Evolutionary conservation across 2,329 filamentous ascomycete genomes (phyloP).

Genomic region (Penicillium oxalicum): DNA sequence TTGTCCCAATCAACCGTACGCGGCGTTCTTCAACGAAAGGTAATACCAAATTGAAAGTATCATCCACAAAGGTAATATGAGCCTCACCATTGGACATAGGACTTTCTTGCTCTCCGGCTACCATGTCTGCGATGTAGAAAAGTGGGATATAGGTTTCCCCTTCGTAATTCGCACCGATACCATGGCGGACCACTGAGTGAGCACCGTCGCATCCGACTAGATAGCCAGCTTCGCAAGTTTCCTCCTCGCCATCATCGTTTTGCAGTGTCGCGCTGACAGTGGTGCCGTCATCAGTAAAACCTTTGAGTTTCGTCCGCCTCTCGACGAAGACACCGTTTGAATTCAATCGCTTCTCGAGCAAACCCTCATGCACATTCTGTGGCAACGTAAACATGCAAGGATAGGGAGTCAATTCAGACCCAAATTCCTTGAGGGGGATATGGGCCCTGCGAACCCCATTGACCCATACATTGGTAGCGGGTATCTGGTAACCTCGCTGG

Average conservation of each 20-base stretch:
- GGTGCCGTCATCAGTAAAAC: conserved; percentile 19
- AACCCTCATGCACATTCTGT: conserved; percentile 26
- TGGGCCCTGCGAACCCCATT: conserved; percentile 17
- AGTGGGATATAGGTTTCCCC: conserved; percentile 41
- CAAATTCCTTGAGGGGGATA: conserved; percentile 22
- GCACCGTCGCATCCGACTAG: conserved; percentile 51
- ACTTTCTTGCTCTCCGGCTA: conserved; percentile 21
- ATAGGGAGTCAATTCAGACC: conserved; percentile 25
- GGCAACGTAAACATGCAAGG: conserved; percentile 25
- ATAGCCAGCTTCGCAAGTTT: conserved; percentile 35
- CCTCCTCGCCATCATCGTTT: conserved; percentile 15
- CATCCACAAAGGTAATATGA: conserved; percentile 29
- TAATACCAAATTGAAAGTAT: conserved; percentile 34
- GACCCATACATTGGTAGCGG: conserved; percentile 36
- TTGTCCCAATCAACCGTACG: conserved; percentile 25
- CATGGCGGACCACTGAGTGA: conserved; percentile 44
- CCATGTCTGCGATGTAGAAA: conserved; percentile 43
- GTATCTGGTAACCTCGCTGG: conserved; percentile 32
- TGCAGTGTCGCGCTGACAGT: conserved; percentile 21
- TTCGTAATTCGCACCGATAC: conserved; percentile 36
- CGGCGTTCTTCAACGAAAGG: conserved; percentile 19
- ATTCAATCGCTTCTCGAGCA: conserved; percentile 25
- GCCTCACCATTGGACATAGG: conserved; percentile 28
- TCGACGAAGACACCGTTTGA: conserved; percentile 25
- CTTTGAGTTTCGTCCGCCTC: conserved; percentile 21